Evolutionary conservation across 768 basidiomycete species (phyloP).

Genomic region (Macrolepiota fuliginosa): DNA sequence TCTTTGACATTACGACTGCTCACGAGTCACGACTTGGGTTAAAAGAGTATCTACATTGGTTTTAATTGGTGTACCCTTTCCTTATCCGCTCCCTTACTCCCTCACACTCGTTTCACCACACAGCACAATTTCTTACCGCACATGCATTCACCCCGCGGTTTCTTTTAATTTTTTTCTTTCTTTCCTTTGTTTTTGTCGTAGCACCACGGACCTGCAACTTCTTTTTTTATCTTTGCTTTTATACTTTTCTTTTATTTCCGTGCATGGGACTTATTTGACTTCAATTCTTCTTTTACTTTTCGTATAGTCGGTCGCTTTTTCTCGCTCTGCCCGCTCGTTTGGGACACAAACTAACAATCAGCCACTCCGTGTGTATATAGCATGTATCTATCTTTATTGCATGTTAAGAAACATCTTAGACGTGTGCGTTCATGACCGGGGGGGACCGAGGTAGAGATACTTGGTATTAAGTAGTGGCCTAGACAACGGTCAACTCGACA

Average conservation of each 20-base stretch:
- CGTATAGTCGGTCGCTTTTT: not conserved
- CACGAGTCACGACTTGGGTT: not conserved
- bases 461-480: too few species aligned
- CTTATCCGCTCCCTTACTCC: not conserved
- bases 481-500: too few species aligned
- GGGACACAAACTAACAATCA: conserved; percentile 1
- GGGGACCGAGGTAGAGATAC: too few species aligned
- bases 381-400: conserved; percentile 8
- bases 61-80: not conserved
- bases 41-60: not conserved
- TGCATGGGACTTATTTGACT: not conserved
- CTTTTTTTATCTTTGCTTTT: not conserved
- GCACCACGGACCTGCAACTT: not conserved
- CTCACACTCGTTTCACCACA: not conserved
- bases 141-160: not conserved
- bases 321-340: not conserved
- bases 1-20: not conserved
- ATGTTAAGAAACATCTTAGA: not conserved
- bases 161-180: not conserved
- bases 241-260: not conserved
- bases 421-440: not conserved
- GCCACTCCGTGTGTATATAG: not conserved
- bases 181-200: not conserved
- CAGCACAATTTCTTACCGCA: not conserved
- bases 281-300: not conserved